A percentile compares a stretch with the other conserved stretches of the same genome.
Conservation (phyloP, 2,329 filamentous ascomycete species). For the Fonsecaea pedrosoi region DNA sequence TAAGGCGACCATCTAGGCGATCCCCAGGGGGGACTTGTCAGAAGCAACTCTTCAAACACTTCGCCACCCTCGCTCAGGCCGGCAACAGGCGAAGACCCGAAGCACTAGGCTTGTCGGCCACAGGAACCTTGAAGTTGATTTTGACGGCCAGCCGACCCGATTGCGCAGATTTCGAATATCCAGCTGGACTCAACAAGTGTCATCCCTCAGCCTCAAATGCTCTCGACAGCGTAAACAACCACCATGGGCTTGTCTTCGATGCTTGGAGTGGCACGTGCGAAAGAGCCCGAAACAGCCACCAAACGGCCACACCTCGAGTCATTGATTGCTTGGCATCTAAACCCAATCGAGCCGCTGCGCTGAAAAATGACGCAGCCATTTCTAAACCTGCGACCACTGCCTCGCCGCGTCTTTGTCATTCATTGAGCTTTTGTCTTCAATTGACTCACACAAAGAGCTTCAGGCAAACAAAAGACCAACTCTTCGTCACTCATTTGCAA, state of each 20-base stretch:
- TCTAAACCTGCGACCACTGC: too few relatives aligned
- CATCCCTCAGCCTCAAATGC: neutral
- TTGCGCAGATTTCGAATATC: neutral
- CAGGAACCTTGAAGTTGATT: neutral
- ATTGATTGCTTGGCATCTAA: constrained; percentile 14
- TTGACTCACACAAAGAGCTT: constrained; percentile 30
- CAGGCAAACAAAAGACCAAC: constrained; percentile 26
- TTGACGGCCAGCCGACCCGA: neutral
- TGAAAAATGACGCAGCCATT: constrained; percentile 31
- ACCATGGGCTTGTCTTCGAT: neutral
- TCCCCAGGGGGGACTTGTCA: constrained; percentile 3
- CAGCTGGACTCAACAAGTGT: neutral
- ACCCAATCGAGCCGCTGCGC: neutral
- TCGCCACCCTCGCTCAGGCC: constrained; percentile 5
- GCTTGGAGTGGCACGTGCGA: neutral
- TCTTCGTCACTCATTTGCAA: constrained; percentile 27
- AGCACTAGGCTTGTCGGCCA: neutral
- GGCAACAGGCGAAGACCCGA: neutral
- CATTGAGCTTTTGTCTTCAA: constrained; percentile 5
- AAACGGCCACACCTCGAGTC: constrained; percentile 16
- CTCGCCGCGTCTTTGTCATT: constrained; percentile 28
- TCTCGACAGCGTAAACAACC: neutral
- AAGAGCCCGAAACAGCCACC: constrained; percentile 10
- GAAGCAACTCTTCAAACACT: constrained; percentile 9
- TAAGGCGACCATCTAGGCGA: neutral